phyloP scores from a whole-genome alignment of 2,329 filamentous ascomycete species.

The Rhinocladiella similis region DNA sequence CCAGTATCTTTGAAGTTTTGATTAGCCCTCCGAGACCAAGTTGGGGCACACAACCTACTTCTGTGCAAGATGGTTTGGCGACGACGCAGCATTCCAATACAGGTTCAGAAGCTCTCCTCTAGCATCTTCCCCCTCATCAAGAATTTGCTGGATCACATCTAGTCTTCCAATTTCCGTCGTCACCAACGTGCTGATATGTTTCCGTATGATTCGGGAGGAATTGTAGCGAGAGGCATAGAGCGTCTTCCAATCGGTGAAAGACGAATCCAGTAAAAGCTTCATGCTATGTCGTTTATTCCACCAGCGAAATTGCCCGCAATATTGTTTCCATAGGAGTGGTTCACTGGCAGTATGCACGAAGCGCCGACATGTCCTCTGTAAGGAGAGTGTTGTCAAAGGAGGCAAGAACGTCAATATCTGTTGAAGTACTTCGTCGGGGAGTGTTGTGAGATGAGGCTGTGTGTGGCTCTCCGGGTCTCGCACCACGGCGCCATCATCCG shows the following conservation, averaged over 20 bases:
- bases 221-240: conserved; percentile 61
- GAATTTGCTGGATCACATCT: conserved; percentile 68
- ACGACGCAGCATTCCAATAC: conserved; percentile 57
- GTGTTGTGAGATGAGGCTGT: conserved; percentile 24
- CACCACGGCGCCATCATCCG: neutral
- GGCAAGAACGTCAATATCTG: conserved; percentile 68
- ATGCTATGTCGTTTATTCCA: conserved; percentile 73
- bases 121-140: conserved; percentile 76
- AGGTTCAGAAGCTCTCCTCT: conserved; percentile 80
- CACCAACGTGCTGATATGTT: conserved; percentile 67
- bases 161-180: conserved; percentile 69
- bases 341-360: conserved; percentile 68
- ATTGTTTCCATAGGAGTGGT: conserved; percentile 74
- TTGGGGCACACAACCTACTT: conserved; percentile 45
- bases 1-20: conserved; percentile 59
- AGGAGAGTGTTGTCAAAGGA: conserved; percentile 50
- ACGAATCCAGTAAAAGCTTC: conserved; percentile 49
- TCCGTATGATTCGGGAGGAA: conserved; percentile 54
- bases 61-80: conserved; percentile 74
- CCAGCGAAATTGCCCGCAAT: conserved; percentile 71
- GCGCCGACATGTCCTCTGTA: conserved; percentile 62
- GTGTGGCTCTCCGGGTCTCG: neutral
- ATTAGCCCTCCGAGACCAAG: conserved; percentile 9
- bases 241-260: conserved; percentile 61
- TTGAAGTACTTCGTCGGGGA: conserved; percentile 85